Evolutionary conservation across 2,329 filamentous ascomycete genomes (phyloP), one percentile per base, ranked within the genome.

Genomic region (Aureobasidium melanogenum): DNA sequence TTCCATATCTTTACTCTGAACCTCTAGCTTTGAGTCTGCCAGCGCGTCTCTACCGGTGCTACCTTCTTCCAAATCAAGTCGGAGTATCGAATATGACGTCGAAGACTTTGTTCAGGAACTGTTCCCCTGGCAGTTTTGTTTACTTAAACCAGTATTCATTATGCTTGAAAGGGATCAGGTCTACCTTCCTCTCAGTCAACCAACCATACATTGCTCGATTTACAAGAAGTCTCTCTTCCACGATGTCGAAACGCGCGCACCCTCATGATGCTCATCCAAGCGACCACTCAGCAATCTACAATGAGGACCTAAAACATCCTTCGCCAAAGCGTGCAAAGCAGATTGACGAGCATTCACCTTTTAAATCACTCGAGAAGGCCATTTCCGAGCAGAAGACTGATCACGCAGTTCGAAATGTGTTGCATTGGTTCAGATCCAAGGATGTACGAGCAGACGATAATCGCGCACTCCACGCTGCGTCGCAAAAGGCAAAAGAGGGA

Each of bases 381-480:
- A 67, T 80, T 4, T 69, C 73, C 24, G 67, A 71, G 7, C 77
- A 77, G 62, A 67, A 74, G 19, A 71, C 71, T 38, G 68, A 72
- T 12, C 69, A 72, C 22, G 68, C 74, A 7, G 71, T 74, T 6
- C 70, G 68, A n/a, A 77, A 73, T 62, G 74, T 80, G 0, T 69
- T 76, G 5, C 78, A 80, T 63, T 81, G 79, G 79, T 81, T 80
- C 64, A 75, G 78, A n/a, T 76, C 74, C 61, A 80, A 80, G 63
- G 79, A 81, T 59, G 67, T 81, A 8, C 73, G 79, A 24, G 75
- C 77, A 48, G 75, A 80, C 50, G 79, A 81, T 63, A 81, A 81
- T 62, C 76, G 71, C n/a, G 76, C 71, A 6, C 68, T 81, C 10
- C 69, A 79, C 44, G 73, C 77, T 43, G 79, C 79, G 5, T 76